Evolutionary conservation across 257 asterid species (phyloP), one percentile per base, ranked within the genome.

Genomic region (Primulina eburnea): DNA sequence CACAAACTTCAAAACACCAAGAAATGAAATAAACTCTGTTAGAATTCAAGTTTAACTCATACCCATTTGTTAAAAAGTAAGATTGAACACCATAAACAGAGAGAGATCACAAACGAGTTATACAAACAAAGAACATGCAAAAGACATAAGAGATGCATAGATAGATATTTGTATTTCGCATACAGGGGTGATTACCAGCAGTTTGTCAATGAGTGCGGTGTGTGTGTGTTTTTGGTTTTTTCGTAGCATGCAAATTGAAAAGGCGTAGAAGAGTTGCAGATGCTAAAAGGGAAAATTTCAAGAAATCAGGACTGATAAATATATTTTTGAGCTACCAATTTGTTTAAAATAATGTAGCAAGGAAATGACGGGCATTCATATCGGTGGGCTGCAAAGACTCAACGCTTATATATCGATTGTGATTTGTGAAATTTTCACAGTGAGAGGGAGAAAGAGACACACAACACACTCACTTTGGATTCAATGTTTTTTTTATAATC

Each of bases 241-340:
- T 24, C 26, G 38, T 28, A 71, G 69, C 82, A 61, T 74, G 80
- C 71, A 64, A 82, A 77, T 29, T 62, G 77, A 38, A 76, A 57
- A 69, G 40, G 66, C 11, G 50, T 16, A 66, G 24, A 29, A 37
- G 62, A 59, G 71, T 43, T 71, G 56, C n/a, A 47, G 60, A 65
- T 62, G 69, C 72, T 60, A 71, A 75, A 73, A 32, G 66, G 72
- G 62, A 52, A 71, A 71, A 30, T 47, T 61, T 59, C 47, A 29
- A 67, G 72, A 82, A 67, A 38, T 71, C 57, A 56, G 70, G 60
- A 67, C 33, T 3, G 29, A 63, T 30, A 52, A 34, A 67, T 35
- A 58, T 11, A 4, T 35, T 43, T n/a, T 63, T 1, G 20, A 69
- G 74, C 53, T 29, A 3, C 64, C 78, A 81, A 47, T 47, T 47